Evolutionary conservation across 2,329 filamentous ascomycete genomes (phyloP), one percentile per base, ranked within the genome.

Genomic region (Diaporthe capsici): DNA sequence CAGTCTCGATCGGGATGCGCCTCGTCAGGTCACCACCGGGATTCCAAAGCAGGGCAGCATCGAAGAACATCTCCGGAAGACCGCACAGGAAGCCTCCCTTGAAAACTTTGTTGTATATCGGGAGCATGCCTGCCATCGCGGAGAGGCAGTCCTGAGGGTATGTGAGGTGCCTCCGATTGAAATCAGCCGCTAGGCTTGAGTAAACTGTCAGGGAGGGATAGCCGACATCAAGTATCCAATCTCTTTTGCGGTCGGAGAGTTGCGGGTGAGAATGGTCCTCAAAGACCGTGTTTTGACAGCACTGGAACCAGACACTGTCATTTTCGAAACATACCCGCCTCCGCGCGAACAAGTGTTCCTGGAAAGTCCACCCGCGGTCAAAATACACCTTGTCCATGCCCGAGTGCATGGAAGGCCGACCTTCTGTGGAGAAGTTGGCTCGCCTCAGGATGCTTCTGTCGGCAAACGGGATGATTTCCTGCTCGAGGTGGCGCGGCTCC

Each of bases 61-160:
- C 76, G 70, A 79, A 80, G 28, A 73, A 78, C 49, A 76, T 75
- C 51, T 75, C 65, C 6, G 78, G 78, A n/a, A 80, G 71, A 13
- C 78, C 78, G 47, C n/a, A 78, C 17, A 78, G 39, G 31, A 80
- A 79, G n/a, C 78, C 78, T 4, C 74, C 78, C 12, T 47, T 47
- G 51, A 79, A 79, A 8, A 71, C 44, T 20, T 42, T 28, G 37
- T 71, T 75, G 15, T 77, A 51, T 2, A 63, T 31, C 15, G 55
- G 55, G 15, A 76, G 31, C 49, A 79, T 68, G 2, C 75, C 77
- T 28, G 57, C 12, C 17, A 79, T 72, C 0, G 75, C 76, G 20
- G 75, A 55, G n/a, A 76, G 58, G 17, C 71, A 67, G 67, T 79
- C 78, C 20, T 75, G 72, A 25, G 63, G 68, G 53, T 73, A 79